These are phyloP conservation scores for Pythium brachiatum DNA, from an alignment of 352 stramenopile genomes.

Conservation along the genomic window DNA sequence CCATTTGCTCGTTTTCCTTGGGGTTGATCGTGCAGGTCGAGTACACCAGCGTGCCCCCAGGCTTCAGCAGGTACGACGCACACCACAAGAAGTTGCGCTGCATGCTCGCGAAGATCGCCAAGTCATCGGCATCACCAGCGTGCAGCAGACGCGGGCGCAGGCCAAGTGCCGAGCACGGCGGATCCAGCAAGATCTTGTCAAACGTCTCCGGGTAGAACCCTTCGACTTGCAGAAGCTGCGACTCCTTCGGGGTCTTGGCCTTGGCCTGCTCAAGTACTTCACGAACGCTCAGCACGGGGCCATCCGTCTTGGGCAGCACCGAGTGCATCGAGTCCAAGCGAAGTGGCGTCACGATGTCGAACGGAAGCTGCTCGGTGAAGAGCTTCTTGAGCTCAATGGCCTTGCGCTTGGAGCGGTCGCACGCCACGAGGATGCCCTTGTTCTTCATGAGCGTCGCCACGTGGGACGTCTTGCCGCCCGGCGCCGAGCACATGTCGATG, in stretches of 20 bases:
- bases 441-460: constrained; percentile 91
- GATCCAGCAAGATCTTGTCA: constrained; percentile 92
- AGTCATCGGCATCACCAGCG: constrained; percentile 59
- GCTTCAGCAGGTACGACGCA: constrained; percentile 88
- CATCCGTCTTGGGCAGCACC: constrained; percentile 50
- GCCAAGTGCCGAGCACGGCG: constrained; percentile 89
- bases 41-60: constrained; percentile 91
- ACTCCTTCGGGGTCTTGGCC: constrained; percentile 38
- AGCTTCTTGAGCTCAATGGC: constrained; percentile 71
- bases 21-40: constrained; percentile 95
- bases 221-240: constrained; percentile 73
- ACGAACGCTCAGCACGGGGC: constrained; percentile 35
- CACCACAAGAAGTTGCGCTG: constrained; percentile 88
- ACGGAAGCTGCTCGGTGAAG: constrained; percentile 56
- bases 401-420: constrained; percentile 92
- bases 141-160: constrained; percentile 90
- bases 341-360: constrained; percentile 57
- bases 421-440: constrained; percentile 79
- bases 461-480: constrained; percentile 93
- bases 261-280: constrained; percentile 63
- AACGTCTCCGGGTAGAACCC: constrained; percentile 93
- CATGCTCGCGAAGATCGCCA: constrained; percentile 82
- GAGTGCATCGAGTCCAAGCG: constrained; percentile 90
- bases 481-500: constrained; percentile 93
- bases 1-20: constrained; percentile 92